These are phyloP conservation scores for Ustilago curta DNA, from an alignment of 1,284 basidiomycete genomes.

Conservation along the genomic window DNA sequence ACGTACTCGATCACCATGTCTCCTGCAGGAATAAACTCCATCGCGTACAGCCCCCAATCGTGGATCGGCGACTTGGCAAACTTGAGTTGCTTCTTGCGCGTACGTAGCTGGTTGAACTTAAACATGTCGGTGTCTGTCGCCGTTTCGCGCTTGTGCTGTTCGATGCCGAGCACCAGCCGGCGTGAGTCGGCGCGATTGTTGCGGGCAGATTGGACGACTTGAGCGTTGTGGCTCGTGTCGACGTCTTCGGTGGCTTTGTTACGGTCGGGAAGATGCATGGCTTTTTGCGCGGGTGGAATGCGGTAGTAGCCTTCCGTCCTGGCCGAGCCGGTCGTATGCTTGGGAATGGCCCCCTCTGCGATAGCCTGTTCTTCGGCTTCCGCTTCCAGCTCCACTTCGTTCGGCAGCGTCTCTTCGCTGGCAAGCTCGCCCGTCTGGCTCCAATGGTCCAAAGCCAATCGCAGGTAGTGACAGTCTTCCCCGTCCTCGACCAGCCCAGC, in stretches of 20 bases:
- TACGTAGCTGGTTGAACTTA: slow-evolving; percentile 98
- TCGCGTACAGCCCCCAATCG: slow-evolving; percentile 84
- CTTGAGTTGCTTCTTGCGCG: slow-evolving; percentile 95
- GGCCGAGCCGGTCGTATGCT: slow-evolving; percentile 82
- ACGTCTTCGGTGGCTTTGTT: slow-evolving; percentile 73
- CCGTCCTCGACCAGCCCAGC: slow-evolving; percentile 81
- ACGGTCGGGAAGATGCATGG: slow-evolving; percentile 79
- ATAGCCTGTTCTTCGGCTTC: slow-evolving; percentile 53
- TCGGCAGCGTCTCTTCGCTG: slow-evolving; percentile 22
- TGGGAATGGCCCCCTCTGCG: slow-evolving; percentile 51
- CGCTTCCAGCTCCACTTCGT: slow-evolving; percentile 44
- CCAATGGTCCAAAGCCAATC: slow-evolving; percentile 74
- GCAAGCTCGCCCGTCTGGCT: slow-evolving; percentile 50
- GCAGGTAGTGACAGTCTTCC: slow-evolving; percentile 89
- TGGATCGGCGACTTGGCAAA: slow-evolving; percentile 97
- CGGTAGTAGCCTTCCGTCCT: slow-evolving; percentile 95
- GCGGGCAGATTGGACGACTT: slow-evolving; percentile 80
- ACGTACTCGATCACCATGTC: slow-evolving; percentile 99
- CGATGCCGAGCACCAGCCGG: slow-evolving; percentile 89
- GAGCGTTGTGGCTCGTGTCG: slow-evolving; percentile 55
- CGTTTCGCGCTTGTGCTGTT: slow-evolving; percentile 82
- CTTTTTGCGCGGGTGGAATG: slow-evolving; percentile 91
- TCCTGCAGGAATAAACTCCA: slow-evolving; percentile 81
- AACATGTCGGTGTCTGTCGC: slow-evolving; percentile 74
- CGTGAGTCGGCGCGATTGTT: slow-evolving; percentile 95